Evolutionary conservation across 352 stramenopile genomes (phyloP).

Genomic region (Pythium aphanidermatum): DNA sequence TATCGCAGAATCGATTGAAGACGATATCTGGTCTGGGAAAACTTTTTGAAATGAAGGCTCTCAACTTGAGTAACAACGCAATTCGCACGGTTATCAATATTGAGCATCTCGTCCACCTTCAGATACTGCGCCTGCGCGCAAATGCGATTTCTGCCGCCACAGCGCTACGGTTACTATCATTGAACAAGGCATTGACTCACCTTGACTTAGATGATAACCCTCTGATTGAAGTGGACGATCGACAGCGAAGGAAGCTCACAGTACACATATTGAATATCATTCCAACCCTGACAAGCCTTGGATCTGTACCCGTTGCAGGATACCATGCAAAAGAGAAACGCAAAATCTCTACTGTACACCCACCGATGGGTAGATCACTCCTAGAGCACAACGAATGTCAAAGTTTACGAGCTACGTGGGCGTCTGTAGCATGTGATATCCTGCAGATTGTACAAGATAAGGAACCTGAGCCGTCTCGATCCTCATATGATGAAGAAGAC

Average conservation of each 20-base stretch:
- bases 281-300: slow-evolving; percentile 50
- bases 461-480: slow-evolving; percentile 3
- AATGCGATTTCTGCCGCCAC: slow-evolving; percentile 48
- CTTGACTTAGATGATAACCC: slow-evolving; percentile 75
- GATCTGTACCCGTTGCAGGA: slow-evolving; percentile 33
- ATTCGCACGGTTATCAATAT: slow-evolving; percentile 68
- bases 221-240: slow-evolving; percentile 56
- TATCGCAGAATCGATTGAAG: slow-evolving; percentile 54
- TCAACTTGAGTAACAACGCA: slow-evolving; percentile 50
- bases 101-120: slow-evolving; percentile 52
- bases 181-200: slow-evolving; percentile 66
- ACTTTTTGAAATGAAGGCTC: slow-evolving; percentile 48
- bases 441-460: slow-evolving; percentile 48
- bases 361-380: slow-evolving; percentile 26
- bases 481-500: slow-evolving; percentile 22
- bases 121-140: slow-evolving; percentile 43
- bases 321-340: slow-evolving; percentile 52
- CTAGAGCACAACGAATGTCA: slow-evolving; percentile 41
- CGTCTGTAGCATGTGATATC: slow-evolving; percentile 45
- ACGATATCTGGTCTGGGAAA: slow-evolving; percentile 47
- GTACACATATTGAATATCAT: slow-evolving; percentile 78
- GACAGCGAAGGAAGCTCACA: slow-evolving; percentile 58
- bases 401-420: slow-evolving; percentile 33
- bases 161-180: slow-evolving; percentile 55
- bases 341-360: slow-evolving; percentile 20